Base-by-base conservation (phyloP, 2,329 filamentous ascomycete genomes). In the Curvularia sp. region DNA sequence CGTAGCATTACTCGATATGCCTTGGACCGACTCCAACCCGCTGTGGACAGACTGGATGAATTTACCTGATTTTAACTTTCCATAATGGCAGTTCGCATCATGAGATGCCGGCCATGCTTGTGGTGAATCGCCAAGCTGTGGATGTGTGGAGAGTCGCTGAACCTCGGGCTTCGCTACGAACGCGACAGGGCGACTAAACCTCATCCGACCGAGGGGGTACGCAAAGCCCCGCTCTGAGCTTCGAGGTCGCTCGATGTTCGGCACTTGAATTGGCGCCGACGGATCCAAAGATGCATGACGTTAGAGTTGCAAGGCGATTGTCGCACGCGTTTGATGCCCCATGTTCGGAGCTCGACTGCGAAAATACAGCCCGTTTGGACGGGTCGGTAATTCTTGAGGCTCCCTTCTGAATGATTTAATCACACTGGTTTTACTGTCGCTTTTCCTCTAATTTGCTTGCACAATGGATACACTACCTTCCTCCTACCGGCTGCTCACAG, bases 1-100 rank as follows among this genome's bases (percentile, higher is more conserved):
- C 18, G 79, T 82, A 1, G 81, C 79, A 2, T 81, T 86, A 57
- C 81, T 83, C 5, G 83, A 85, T 61, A 77, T 88, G 8, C 83
- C 84, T 0, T 83, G 86, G 77, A 85, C 88, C 39, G 85, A 88
- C 47, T 82, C 64, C 4, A 71, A 69, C 49, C 62, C 67, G 8
- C 65, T 73, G 50, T 75, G 71, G 72, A 71, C 72, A 39, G 72
- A 76, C 43, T 75, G 74, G 70, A 72, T 73, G 63, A 73, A 72
- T 63, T 56, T 72, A 8, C 65, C 72, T 8, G 73, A 76, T 24
- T 71, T 74, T 39, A 73, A 70, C 39, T 74, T 73, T 46, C 65
- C 62, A 8, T 70, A 39, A 53, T 31, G 20, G 28, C n/a, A 7
- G 31, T 8, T n/a, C 22, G 47, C 47, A 18, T 31, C 35, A 47